A percentile compares a stretch with the other conserved stretches of the same genome.
phyloP scores from a whole-genome alignment of 306 rosid genomes.

The Rubus parviflorus region DNA sequence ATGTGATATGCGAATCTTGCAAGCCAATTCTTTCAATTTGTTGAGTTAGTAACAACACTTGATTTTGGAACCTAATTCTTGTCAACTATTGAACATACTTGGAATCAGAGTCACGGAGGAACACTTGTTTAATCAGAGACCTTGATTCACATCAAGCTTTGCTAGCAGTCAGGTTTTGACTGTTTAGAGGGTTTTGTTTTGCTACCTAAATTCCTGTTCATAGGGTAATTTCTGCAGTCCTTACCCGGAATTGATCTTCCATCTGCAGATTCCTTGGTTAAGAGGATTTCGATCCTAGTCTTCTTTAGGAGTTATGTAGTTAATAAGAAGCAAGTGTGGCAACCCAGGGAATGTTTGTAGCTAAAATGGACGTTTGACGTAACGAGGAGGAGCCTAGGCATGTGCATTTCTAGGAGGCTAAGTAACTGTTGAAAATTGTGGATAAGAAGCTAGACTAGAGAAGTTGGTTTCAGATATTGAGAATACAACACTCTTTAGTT shows the following conservation, averaged over 20 bases:
- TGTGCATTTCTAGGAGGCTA: conserved; percentile 8
- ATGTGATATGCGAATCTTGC: background rate
- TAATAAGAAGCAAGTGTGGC: background rate
- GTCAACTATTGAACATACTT: no score
- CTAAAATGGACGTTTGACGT: background rate
- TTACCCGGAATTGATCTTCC: background rate
- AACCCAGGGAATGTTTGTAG: background rate
- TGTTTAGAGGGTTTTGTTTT: background rate
- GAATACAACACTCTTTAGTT: background rate
- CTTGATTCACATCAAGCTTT: background rate
- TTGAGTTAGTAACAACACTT: background rate
- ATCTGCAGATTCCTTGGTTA: background rate
- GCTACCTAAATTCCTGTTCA: background rate
- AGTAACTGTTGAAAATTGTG: background rate
- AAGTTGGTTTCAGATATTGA: background rate
- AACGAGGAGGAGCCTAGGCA: background rate
- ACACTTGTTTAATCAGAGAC: background rate
- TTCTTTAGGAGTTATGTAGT: background rate
- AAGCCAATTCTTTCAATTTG: no score
- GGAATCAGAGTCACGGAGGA: no score
- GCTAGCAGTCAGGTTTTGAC: background rate
- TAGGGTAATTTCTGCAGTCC: background rate
- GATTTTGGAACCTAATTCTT: no score
- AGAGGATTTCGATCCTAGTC: background rate
- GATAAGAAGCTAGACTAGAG: background rate